Conservation (phyloP, 495 filamentous ascomycete species). For the Bacidia rubella region DNA sequence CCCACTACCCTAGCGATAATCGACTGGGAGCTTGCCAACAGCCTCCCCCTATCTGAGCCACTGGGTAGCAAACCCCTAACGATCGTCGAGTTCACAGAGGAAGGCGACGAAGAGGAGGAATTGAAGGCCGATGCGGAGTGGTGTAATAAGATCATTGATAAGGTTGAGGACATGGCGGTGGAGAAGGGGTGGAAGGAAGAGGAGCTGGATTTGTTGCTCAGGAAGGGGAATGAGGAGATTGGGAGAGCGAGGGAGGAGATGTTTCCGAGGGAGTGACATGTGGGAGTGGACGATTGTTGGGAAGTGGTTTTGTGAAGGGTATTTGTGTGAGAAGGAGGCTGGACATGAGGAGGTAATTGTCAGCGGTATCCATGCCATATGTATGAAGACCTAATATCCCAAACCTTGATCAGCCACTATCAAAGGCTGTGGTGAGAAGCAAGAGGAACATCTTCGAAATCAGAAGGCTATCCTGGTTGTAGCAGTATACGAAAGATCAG, state of each 20-base stretch:
- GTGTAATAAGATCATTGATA: neutral
- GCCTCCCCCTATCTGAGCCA: conserved; percentile 24
- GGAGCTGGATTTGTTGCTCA: neutral
- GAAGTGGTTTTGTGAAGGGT: no score
- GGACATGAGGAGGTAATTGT: no score
- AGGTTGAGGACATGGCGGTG: neutral
- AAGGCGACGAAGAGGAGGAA: neutral
- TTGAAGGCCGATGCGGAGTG: neutral
- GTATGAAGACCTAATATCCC: no score
- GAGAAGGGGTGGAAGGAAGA: conserved; percentile 3
- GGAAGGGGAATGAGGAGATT: neutral
- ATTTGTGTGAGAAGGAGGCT: no score
- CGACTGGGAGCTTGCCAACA: conserved; percentile 38
- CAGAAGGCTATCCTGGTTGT: no score
- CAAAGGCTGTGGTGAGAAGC: no score
- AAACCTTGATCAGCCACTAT: no score
- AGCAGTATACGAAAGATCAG: no score
- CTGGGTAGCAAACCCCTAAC: neutral
- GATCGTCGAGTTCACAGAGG: neutral
- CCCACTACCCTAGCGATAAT: conserved; percentile 30
- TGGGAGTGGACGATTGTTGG: no score
- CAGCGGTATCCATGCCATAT: no score
- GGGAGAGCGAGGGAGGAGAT: neutral
- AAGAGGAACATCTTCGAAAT: no score
- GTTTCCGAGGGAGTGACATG: no score